These are phyloP conservation scores for Lupinus albus DNA, from an alignment of 306 rosid species.

Conservation along the genomic window DNA sequence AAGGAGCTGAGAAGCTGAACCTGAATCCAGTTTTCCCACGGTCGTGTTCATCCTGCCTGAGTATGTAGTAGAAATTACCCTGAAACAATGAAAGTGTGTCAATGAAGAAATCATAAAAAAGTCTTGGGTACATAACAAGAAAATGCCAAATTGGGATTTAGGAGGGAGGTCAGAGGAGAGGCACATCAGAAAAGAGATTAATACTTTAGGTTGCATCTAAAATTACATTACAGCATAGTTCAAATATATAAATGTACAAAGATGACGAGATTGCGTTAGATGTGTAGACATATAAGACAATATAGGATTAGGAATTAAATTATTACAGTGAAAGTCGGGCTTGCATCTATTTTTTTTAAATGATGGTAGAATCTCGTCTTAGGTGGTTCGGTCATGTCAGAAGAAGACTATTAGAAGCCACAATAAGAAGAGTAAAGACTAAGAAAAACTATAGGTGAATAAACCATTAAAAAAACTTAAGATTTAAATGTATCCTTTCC, in stretches of 20 bases:
- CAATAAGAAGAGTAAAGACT: no score
- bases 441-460: no score
- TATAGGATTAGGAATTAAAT: neutral
- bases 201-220: conserved; percentile 17
- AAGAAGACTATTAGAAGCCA: no score
- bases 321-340: no score
- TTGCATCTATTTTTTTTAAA: no score
- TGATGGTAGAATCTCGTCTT: no score
- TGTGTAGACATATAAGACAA: neutral
- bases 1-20: conserved; percentile 89
- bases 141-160: conserved; percentile 23
- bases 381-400: no score
- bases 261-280: no score
- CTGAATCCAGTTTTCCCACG: conserved; percentile 91
- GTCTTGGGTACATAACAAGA: conserved; percentile 27
- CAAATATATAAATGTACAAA: no score
- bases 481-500: neutral
- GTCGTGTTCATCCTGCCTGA: conserved; percentile 73
- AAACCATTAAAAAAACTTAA: no score
- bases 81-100: conserved; percentile 48
- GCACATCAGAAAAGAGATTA: conserved; percentile 26
- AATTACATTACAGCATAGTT: conserved; percentile 16
- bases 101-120: conserved; percentile 24
- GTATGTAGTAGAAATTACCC: conserved; percentile 81
- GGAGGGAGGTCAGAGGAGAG: conserved; percentile 10